Percentiles rank a stretch among this genome's conserved stretches.
These are phyloP conservation scores for Helicocarpus griseus DNA, from an alignment of 2,329 filamentous ascomycete species.

Conservation along the genomic window DNA sequence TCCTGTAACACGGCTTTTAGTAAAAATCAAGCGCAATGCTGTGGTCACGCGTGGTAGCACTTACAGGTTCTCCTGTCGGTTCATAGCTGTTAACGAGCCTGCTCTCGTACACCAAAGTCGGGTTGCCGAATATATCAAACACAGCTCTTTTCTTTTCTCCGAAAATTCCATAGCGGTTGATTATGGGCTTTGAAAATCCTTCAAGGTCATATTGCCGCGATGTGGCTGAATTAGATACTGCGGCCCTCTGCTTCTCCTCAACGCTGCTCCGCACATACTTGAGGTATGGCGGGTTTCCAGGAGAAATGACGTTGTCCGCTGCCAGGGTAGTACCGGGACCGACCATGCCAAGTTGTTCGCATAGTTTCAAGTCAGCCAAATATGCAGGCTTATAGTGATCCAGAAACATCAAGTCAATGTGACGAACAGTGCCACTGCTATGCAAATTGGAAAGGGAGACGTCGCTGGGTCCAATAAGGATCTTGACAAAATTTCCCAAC, in stretches of 20 bases:
- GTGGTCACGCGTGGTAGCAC: constrained; percentile 19
- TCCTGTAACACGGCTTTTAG: constrained; percentile 39
- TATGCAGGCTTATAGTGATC: constrained; percentile 76
- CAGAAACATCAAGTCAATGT: constrained; percentile 65
- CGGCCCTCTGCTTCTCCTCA: constrained; percentile 38
- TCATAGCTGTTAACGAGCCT: constrained; percentile 55
- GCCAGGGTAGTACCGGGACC: constrained; percentile 41
- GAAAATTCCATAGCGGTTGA: constrained; percentile 18
- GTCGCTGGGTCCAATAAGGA: constrained; percentile 60
- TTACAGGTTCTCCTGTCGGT: constrained; percentile 54
- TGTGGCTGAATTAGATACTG: constrained; percentile 15
- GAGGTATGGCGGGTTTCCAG: constrained; percentile 37
- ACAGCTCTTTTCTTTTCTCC: constrained; percentile 16
- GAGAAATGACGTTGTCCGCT: constrained; percentile 37
- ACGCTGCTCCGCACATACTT: constrained; percentile 60
- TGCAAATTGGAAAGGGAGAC: constrained; percentile 55
- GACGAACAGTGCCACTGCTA: constrained; percentile 41
- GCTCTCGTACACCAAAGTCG: constrained; percentile 57
- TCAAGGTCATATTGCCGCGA: constrained; percentile 13
- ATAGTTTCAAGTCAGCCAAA: constrained; percentile 63
- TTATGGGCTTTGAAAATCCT: constrained; percentile 15
- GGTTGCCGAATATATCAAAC: constrained; percentile 43
- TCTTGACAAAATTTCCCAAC: constrained; percentile 57
- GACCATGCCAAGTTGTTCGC: constrained; percentile 60
- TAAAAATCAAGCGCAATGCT: constrained; percentile 14